A percentile compares a stretch with the other conserved stretches of the same genome.
phyloP scores from a whole-genome alignment of 805 yeast genomes.

The Zygosaccharomyces bailii region DNA sequence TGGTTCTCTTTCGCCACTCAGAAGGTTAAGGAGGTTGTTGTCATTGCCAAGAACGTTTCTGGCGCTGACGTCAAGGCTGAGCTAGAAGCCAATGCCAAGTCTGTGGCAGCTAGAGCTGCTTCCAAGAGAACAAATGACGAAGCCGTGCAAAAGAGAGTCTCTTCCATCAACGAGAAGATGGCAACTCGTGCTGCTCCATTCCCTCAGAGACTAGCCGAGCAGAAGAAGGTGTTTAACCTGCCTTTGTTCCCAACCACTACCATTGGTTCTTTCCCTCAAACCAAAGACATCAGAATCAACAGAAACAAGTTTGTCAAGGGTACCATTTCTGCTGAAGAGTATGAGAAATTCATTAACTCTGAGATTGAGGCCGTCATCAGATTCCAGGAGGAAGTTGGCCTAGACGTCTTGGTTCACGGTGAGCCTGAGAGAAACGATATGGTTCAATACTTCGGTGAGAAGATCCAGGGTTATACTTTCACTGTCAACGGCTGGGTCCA shows the following conservation, averaged over 20 bases:
- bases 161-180: constrained; percentile 68
- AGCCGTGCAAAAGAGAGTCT: constrained; percentile 83
- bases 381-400: constrained; percentile 99
- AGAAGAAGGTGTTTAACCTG: constrained; percentile 81
- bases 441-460: constrained; percentile 99
- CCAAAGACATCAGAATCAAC: constrained; percentile 97
- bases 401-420: constrained; percentile 98
- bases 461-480: constrained; percentile 96
- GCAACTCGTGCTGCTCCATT: constrained; percentile 85
- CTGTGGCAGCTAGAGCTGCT: constrained; percentile 78
- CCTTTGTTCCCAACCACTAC: constrained; percentile 99
- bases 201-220: constrained; percentile 82
- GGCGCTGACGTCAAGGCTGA: constrained; percentile 75
- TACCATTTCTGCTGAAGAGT: constrained; percentile 88
- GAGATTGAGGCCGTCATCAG: constrained; percentile 94
- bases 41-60: constrained; percentile 80
- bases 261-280: constrained; percentile 99
- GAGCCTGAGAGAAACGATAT: constrained; percentile 99
- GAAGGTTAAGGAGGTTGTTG: constrained; percentile 88
- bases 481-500: constrained; percentile 99
- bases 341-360: constrained; percentile 93
- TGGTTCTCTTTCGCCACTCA: constrained; percentile 99
- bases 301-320: constrained; percentile 99
- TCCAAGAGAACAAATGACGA: constrained; percentile 90
- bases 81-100: constrained; percentile 81